Percentiles rank a stretch among this genome's conserved stretches.
Evolutionary conservation across 2,329 filamentous ascomycete genomes (phyloP).

Genomic region (Periconia sp.): DNA sequence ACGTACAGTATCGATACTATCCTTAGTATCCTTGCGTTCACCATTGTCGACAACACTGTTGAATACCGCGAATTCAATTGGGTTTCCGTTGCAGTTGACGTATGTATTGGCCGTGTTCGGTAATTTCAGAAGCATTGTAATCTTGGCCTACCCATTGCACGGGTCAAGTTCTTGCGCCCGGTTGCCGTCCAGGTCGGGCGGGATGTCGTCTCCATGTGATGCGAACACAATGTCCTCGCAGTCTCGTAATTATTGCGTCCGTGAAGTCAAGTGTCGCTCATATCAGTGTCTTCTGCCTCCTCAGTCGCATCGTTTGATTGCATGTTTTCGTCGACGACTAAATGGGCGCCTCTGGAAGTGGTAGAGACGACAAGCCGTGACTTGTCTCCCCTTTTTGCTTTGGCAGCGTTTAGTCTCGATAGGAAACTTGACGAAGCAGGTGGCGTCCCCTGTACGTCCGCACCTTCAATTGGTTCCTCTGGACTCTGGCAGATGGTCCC

Average conservation of each 20-base stretch:
- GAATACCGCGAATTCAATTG: too few species aligned
- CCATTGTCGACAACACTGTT: too few species aligned
- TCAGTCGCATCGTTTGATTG: background rate
- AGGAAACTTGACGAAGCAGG: conserved; percentile 47
- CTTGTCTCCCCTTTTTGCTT: conserved; percentile 49
- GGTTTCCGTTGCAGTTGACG: too few species aligned
- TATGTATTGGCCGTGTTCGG: too few species aligned
- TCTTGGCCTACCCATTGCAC: too few species aligned
- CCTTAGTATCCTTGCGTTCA: too few species aligned
- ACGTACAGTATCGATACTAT: too few species aligned
- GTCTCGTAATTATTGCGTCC: too few species aligned
- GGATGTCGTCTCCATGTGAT: background rate
- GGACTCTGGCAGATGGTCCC: conserved; percentile 5
- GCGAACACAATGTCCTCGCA: background rate
- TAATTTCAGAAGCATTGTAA: too few species aligned
- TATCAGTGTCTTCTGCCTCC: conserved; percentile 11
- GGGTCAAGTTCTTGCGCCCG: too few species aligned
- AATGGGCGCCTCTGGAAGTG: conserved; percentile 18
- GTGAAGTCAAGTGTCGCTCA: conserved; percentile 21
- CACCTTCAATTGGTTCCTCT: conserved; percentile 6
- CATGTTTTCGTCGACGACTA: conserved; percentile 15
- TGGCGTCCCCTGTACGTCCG: conserved; percentile 3
- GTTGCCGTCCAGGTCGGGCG: background rate
- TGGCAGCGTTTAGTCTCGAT: conserved; percentile 47
- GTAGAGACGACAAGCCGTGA: conserved; percentile 24